Base-by-base conservation (phyloP, 192 early-diverging fungal species). In the Podochytrium sp. region DNA sequence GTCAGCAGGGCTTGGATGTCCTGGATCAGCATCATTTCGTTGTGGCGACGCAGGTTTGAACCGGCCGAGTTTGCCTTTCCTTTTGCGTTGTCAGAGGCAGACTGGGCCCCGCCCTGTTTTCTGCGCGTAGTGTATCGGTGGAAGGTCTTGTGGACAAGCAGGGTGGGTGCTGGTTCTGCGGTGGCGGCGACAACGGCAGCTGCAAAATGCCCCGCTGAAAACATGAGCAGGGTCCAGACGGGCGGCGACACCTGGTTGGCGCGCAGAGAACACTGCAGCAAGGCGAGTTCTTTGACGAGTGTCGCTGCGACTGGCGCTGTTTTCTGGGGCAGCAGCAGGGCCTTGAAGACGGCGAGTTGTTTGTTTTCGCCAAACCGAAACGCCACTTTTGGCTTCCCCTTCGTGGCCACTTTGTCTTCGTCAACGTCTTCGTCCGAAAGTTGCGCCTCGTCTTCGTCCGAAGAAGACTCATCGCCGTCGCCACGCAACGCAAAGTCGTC, bases 81-180 rank as follows among this genome's bases (percentile, higher is more conserved):
- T 75, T 94, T 94, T 3, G 90, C 79, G 41, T 80, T 86, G 82
- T 96, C 95, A 59, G 93, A 89, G 27, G 81, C 80, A 52, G 25
- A 39, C 80, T 99, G 97, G 27, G 93, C 86, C 0, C 96, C 96
- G 73, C 97, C 97, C 78, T 99, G 97, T 73, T 98, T 97, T 63
- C 92, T 82, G 38, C 97, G 89, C 3, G 95, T 96, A 3, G 97
- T 99, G 80, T 99, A 99, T 40, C 97, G 86, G 76, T 96, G 95
- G 66, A 97, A 90, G 29, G 95, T 94, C 80, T 98, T 99, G 83
- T 98, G 95, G 0, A 82, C 89, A 2, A 94, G 43, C 30, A 90
- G 74, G 49, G 38, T 33, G n/a, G 62, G 62, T 3, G 18, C 51
- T 7, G 57, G 12, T 6, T 7, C 90, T 23, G 80, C 77, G 3